phyloP scores from a whole-genome alignment of 2,329 filamentous ascomycete genomes.

The Neofusicoccum sp. region DNA sequence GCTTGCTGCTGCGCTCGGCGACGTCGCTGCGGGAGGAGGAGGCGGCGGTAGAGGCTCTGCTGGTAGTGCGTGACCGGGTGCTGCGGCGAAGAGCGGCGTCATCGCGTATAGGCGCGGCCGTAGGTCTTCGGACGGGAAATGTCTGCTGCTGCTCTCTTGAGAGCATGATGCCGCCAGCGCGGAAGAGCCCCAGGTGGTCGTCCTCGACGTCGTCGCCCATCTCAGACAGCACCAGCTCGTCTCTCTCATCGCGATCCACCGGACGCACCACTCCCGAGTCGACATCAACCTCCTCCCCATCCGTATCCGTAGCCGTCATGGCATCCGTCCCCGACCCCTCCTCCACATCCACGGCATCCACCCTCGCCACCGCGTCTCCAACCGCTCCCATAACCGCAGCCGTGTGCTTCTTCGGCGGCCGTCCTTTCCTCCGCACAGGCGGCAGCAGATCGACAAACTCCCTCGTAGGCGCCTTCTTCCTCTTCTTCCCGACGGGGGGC shows the following conservation, averaged over 20 bases:
- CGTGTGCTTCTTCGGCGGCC: not conserved
- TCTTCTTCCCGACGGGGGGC: not conserved
- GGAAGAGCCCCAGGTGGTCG: not conserved
- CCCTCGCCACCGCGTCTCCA: not conserved
- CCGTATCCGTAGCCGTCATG: not conserved
- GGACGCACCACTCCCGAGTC: not conserved
- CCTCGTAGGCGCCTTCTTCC: not conserved
- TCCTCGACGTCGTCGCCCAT: not conserved
- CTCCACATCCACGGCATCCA: not conserved
- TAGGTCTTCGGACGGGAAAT: too few relatives aligned
- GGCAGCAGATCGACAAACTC: constrained; percentile 5
- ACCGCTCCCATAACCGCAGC: not conserved
- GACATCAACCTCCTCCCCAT: not conserved
- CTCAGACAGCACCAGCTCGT: not conserved
- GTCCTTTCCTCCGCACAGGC: not conserved
- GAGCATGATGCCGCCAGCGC: not conserved
- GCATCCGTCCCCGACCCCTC: not conserved
- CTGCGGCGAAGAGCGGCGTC: not conserved
- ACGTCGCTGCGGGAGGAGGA: not conserved
- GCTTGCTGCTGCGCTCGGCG: not conserved
- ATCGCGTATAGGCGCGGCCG: too few relatives aligned
- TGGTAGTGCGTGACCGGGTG: not conserved
- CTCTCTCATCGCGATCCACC: not conserved
- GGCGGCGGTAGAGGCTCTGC: not conserved
- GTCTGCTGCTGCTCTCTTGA: not conserved